Percentiles rank a stretch among this genome's conserved stretches.
These are phyloP conservation scores for Lyophyllum atratum DNA, from an alignment of 768 basidiomycete genomes.

Conservation along the genomic window DNA sequence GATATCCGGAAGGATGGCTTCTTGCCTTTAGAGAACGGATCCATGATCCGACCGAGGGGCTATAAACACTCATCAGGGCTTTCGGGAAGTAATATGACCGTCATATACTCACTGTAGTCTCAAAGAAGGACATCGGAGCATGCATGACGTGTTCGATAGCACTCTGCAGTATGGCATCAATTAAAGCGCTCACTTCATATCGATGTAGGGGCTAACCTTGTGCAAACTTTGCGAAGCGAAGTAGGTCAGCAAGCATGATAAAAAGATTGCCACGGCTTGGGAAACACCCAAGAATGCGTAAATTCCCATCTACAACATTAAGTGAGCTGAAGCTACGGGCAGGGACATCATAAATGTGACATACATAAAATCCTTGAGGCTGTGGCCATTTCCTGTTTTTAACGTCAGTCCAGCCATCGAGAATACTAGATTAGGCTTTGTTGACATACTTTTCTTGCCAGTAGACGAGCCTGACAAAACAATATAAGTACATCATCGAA, in stretches of 20 bases:
- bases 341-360: conserved; percentile 22
- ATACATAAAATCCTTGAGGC: conserved; percentile 70
- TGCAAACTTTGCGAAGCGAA: conserved; percentile 76
- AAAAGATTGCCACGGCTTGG: conserved; percentile 71
- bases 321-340: background rate
- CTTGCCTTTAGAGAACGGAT: conserved; percentile 81
- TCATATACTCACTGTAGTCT: conserved; percentile 61
- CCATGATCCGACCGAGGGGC: conserved; percentile 88
- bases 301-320: conserved; percentile 65
- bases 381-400: conserved; percentile 46
- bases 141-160: conserved; percentile 74
- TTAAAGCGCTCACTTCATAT: background rate
- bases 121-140: conserved; percentile 90
- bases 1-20: background rate
- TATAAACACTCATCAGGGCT: conserved; percentile 24
- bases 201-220: conserved; percentile 34
- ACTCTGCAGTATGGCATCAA: conserved; percentile 32
- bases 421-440: background rate
- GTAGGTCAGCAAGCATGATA: conserved; percentile 67
- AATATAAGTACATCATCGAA: background rate
- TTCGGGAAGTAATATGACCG: background rate
- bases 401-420: conserved; percentile 10
- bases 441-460: conserved; percentile 71
- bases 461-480: conserved; percentile 65
- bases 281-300: conserved; percentile 74